phyloP scores from a whole-genome alignment of 108 stramenopile genomes.

The Nitzschia putrida region DNA sequence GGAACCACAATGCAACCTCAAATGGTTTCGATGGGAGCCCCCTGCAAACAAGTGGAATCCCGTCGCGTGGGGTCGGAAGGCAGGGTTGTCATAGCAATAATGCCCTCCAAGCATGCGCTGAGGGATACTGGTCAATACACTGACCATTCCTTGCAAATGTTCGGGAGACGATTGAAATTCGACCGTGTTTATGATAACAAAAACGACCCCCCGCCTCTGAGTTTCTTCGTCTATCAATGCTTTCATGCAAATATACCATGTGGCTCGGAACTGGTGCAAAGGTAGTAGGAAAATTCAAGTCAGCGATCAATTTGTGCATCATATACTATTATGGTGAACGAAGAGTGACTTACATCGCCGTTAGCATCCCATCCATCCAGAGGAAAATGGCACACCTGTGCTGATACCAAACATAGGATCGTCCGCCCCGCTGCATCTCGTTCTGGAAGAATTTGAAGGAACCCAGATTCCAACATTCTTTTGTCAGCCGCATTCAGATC shows the following conservation, averaged over 20 bases:
- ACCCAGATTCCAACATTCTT: conserved; percentile 16
- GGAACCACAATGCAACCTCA: conserved; percentile 5
- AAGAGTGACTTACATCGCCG: neutral
- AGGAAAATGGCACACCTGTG: neutral
- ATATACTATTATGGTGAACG: neutral
- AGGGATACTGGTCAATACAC: neutral
- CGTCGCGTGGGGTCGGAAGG: conserved; percentile 7
- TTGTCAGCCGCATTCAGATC: conserved; percentile 9
- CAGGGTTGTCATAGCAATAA: conserved; percentile 27
- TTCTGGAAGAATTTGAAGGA: conserved; percentile 13
- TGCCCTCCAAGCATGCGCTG: conserved; percentile 15
- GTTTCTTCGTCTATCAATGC: conserved; percentile 27
- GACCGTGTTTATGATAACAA: conserved; percentile 10
- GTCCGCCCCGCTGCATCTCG: conserved; percentile 26
- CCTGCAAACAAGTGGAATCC: conserved; percentile 3
- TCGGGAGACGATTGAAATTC: conserved; percentile 1
- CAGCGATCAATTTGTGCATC: neutral
- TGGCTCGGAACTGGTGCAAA: conserved; percentile 15
- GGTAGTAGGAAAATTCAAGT: neutral
- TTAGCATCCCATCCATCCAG: conserved; percentile 4
- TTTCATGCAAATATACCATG: conserved; percentile 27
- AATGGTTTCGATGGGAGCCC: neutral
- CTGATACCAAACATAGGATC: conserved; percentile 16
- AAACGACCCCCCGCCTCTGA: conserved; percentile 17
- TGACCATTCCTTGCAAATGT: neutral